Base-by-base conservation (phyloP, 495 filamentous ascomycete species). In the Aspergillus saccharolyticus region DNA sequence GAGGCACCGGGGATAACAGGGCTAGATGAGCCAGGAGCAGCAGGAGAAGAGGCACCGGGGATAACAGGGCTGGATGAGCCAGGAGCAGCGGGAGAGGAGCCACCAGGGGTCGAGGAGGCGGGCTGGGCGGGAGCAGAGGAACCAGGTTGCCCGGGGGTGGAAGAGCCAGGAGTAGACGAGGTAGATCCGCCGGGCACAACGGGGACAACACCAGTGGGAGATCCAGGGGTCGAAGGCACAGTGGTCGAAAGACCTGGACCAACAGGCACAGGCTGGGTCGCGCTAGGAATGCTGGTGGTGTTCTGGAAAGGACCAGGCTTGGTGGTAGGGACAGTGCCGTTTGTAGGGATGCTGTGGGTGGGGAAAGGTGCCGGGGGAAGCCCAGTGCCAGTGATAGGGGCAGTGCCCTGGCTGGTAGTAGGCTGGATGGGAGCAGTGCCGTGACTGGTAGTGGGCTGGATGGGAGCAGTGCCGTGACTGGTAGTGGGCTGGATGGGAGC, bases 291-390 rank as follows among this genome's bases (percentile, higher is more conserved):
- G 14, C 63, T 19, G 43, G 66, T 70, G 52, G 65, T 58, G 62
- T 69, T 69, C 43, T 58, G 56, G 65, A 63, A 63, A 44, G 64
- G 65, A 52, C 64, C 54, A n/a, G 55, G 44, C 16, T 17, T 59
- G 17, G 45, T 43, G 25, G 53, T 39, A 24, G 59, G 22, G 19
- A 47, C 45, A 28, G 25, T 28, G 25, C 25, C 25, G 25, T 28
- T 28, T 3, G 25, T 9, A 9, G 25, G 25, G 25, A 28, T 28
- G 25, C 4, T 28, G 25, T 28, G 25, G 9, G 4, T 28, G 25
- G 25, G 25, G 25, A 28, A 28, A 48, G 47, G 28, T n/a, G 60
- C 42, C 16, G 46, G 39, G 46, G 42, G 48, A 47, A 30, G 53
- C 43, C 28, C 55, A 21, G 45, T 45, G 7, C 52, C 45, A 28